Evolutionary conservation across 441 rosid genomes (phyloP).

Genomic region (Pelargonium myrrhifolium): DNA sequence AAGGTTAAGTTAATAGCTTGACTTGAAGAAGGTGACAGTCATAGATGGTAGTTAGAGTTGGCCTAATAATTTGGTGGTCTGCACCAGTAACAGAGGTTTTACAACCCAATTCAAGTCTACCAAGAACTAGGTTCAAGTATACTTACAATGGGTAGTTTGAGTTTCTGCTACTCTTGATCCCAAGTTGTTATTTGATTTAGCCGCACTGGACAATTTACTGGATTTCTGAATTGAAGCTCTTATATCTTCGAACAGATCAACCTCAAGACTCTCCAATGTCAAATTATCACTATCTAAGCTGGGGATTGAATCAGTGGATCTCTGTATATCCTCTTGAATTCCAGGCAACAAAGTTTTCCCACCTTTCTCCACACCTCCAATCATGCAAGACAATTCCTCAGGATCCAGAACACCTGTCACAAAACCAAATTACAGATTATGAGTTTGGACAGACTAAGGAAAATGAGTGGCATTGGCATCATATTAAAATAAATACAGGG

Average conservation of each 20-base stretch:
- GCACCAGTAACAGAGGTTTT: background rate
- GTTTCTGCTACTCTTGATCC: slow-evolving; percentile 26
- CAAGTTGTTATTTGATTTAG: slow-evolving; percentile 27
- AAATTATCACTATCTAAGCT: slow-evolving; percentile 61
- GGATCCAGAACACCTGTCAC: slow-evolving; percentile 72
- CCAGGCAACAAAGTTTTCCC: slow-evolving; percentile 38
- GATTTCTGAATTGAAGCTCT: slow-evolving; percentile 76
- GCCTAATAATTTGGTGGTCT: background rate
- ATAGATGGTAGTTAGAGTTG: background rate
- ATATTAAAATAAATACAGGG: background rate
- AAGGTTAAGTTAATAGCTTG: no score
- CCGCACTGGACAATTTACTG: slow-evolving; percentile 26
- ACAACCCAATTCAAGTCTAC: background rate
- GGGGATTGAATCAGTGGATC: slow-evolving; percentile 72
- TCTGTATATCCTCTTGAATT: slow-evolving; percentile 63
- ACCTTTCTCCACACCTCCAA: slow-evolving; percentile 42
- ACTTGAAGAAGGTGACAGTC: background rate
- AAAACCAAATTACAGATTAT: background rate
- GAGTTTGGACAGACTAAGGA: background rate
- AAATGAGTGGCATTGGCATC: background rate
- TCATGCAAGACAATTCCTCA: slow-evolving; percentile 76
- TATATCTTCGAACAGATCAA: slow-evolving; percentile 61
- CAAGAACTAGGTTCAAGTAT: slow-evolving; percentile 10
- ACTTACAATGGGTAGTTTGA: slow-evolving; percentile 42
- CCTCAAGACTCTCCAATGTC: slow-evolving; percentile 41